phyloP scores from a whole-genome alignment of 1,284 basidiomycete genomes.

The Entoloma clypeatum region DNA sequence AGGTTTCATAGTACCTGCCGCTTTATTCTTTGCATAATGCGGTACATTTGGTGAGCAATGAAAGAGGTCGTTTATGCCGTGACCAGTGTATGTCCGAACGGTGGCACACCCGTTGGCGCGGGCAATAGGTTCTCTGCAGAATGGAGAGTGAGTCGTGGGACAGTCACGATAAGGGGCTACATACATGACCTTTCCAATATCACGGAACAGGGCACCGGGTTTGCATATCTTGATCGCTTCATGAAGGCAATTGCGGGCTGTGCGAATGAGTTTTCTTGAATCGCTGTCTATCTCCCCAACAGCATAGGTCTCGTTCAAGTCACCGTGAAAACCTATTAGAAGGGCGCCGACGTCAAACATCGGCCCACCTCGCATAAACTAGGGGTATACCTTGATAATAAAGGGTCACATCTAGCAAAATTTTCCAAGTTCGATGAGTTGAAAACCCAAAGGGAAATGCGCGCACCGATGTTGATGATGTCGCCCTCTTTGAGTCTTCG shows the following conservation, averaged over 20 bases:
- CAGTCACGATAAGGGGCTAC: slow-evolving; percentile 26
- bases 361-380: no score
- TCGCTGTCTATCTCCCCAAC: slow-evolving; percentile 86
- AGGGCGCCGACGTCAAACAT: no score
- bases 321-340: slow-evolving; percentile 80
- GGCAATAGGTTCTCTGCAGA: slow-evolving; percentile 73
- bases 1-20: slow-evolving; percentile 77
- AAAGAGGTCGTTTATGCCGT: slow-evolving; percentile 87
- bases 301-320: slow-evolving; percentile 88
- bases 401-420: slow-evolving; percentile 51
- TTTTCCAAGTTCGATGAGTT: slow-evolving; percentile 9
- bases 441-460: slow-evolving; percentile 5
- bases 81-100: slow-evolving; percentile 87
- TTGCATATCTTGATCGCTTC: slow-evolving; percentile 89
- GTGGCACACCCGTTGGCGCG: slow-evolving; percentile 78
- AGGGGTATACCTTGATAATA: slow-evolving; percentile 69
- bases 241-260: slow-evolving; percentile 78
- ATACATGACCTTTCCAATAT: slow-evolving; percentile 79
- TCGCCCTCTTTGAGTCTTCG: slow-evolving; percentile 86
- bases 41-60: slow-evolving; percentile 72
- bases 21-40: slow-evolving; percentile 87
- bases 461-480: slow-evolving; percentile 85
- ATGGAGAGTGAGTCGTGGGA: not conserved
- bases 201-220: slow-evolving; percentile 83
- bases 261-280: slow-evolving; percentile 75